Evolutionary conservation across 2,329 filamentous ascomycete genomes (phyloP).

Genomic region (Onygenales sp.): DNA sequence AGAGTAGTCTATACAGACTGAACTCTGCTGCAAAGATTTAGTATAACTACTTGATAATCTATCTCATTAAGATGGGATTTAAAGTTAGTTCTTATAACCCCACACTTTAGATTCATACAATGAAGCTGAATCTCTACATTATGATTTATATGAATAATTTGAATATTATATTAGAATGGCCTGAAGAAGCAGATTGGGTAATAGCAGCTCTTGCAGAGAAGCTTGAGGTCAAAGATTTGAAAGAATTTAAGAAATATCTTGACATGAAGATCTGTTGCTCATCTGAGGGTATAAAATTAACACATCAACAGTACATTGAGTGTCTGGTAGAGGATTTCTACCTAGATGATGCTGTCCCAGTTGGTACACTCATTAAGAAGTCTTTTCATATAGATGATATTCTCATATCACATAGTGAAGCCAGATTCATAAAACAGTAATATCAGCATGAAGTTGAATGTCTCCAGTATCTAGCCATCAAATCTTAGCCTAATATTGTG

Average conservation of each 20-base stretch:
- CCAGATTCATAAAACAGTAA: background rate
- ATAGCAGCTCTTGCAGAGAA: fast-evolving
- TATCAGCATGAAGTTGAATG: background rate
- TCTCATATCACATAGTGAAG: background rate
- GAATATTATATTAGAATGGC: background rate
- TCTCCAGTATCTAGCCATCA: background rate
- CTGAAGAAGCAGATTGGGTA: background rate
- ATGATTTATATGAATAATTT: background rate
- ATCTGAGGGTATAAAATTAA: background rate
- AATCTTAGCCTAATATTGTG: background rate
- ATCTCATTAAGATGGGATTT: no score
- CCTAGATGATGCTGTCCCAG: background rate
- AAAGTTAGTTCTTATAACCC: background rate
- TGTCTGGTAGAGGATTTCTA: background rate
- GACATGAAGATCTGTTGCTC: background rate
- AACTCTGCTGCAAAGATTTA: no score
- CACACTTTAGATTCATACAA: background rate
- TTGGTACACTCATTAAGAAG: background rate
- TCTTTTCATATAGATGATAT: background rate
- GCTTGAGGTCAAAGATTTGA: background rate
- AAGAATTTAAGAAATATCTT: background rate
- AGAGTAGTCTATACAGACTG: no score
- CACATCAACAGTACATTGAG: background rate
- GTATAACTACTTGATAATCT: no score
- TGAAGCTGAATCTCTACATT: background rate